Evolutionary conservation across 2,329 filamentous ascomycete species (phyloP).

Genomic region (Fusarium tricinctum): DNA sequence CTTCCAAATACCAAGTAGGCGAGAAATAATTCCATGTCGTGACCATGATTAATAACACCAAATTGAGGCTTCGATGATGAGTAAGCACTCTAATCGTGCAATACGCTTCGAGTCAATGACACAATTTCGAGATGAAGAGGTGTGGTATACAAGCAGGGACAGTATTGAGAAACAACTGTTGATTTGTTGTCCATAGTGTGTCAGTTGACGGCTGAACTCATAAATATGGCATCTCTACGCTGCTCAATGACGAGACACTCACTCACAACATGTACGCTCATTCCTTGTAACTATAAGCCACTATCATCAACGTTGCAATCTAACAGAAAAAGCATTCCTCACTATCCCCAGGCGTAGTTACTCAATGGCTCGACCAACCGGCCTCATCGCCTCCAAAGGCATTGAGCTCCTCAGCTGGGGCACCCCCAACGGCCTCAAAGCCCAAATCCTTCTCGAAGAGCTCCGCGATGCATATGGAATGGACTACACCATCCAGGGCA

Average conservation of each 20-base stretch:
- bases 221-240: slow-evolving; percentile 10
- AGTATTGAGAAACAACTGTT: not conserved
- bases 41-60: not conserved
- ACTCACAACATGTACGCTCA: not conserved
- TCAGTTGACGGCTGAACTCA: not conserved
- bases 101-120: not conserved
- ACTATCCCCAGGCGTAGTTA: not conserved
- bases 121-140: not conserved
- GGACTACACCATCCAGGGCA: slow-evolving; percentile 69
- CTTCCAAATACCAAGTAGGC: not conserved
- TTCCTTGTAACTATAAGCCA: not conserved
- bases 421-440: slow-evolving; percentile 70
- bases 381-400: slow-evolving; percentile 72
- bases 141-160: not conserved
- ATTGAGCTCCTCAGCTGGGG: slow-evolving; percentile 74
- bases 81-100: slow-evolving; percentile 10
- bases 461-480: slow-evolving; percentile 74
- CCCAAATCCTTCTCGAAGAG: slow-evolving; percentile 74
- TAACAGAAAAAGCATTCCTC: not conserved
- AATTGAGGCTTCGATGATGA: slow-evolving; percentile 20
- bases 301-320: not conserved
- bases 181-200: not conserved
- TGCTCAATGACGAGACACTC: not conserved
- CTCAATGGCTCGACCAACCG: slow-evolving; percentile 58
- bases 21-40: slow-evolving; percentile 13